Evolutionary conservation across 306 rosid genomes (phyloP), one percentile per base, ranked within the genome.

Genomic region (Adenanthera pavonina): DNA sequence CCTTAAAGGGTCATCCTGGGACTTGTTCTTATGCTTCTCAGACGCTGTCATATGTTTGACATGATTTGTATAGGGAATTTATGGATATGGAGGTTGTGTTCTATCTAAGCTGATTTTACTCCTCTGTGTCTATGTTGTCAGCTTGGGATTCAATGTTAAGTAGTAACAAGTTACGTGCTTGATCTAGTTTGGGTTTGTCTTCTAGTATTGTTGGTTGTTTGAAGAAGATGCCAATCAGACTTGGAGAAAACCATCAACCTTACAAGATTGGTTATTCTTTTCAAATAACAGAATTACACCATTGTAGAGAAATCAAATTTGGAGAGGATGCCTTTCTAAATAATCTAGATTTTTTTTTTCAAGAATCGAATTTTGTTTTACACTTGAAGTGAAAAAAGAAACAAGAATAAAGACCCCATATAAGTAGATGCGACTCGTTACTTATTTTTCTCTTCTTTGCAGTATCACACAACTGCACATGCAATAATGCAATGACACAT

Each of bases 11-110:
- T 79, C 66, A 71, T 81, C 80, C 34, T 75, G 83, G 60, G 80
- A 86, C 89, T 86, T 36, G 75, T 77, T 81, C 38, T 54, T 85
- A 80, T 79, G 84, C 78, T 84, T 59, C 83, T 76, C 75, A 81
- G 89, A 83, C 83, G 84, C 67, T 81, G 66, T 81, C 73, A 67
- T 25, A 25, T 86, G 87, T 75, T 85, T 89, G 77, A 72, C 92
- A 73, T 84, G 85, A 87, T 84, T 72, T 88, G 88, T 86, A 89
- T 84, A 88, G 92, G 80, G 76, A 79, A 83, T 68, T 84, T 78
- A 72, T 85, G 81, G 72, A 72, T 77, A 76, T 81, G 89, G 90
- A 77, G 85, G 83, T 80, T 68, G 78, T 69, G 81, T 85, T 80
- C 74, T 83, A 76, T 83, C 82, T 61, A 49, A 76, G 76, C 76